phyloP scores from a whole-genome alignment of 495 filamentous ascomycete genomes.

The Lasiosphaeris hirsuta region DNA sequence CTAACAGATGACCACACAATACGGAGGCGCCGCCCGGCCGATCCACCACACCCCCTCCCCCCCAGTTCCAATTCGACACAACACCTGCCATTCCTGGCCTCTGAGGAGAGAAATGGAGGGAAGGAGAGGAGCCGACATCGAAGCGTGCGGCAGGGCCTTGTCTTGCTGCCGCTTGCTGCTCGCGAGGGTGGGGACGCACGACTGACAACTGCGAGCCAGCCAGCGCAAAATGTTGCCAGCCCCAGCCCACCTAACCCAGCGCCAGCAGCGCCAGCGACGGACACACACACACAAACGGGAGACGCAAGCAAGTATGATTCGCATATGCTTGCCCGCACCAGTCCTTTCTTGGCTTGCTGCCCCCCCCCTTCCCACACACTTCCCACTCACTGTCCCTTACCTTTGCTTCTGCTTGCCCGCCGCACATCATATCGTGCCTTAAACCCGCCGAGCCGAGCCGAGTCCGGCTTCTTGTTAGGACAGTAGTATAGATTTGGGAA shows the following conservation, averaged over 20 bases:
- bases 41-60: no score
- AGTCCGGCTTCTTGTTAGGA: neutral
- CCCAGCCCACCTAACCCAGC: constrained; percentile 5
- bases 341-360: neutral
- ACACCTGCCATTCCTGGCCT: constrained; percentile 6
- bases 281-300: constrained; percentile 2
- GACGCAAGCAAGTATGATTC: constrained; percentile 28
- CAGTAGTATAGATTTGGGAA: neutral
- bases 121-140: neutral
- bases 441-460: constrained; percentile 1
- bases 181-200: no score
- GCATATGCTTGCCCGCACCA: constrained; percentile 18
- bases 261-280: constrained; percentile 11
- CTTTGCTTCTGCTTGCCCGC: neutral
- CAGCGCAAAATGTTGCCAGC: no score
- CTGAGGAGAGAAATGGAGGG: neutral
- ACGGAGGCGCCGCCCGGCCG: neutral
- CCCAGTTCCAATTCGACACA: neutral
- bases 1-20: no score
- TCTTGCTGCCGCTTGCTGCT: no score
- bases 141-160: neutral
- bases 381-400: neutral
- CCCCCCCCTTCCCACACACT: neutral
- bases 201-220: no score
- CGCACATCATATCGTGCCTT: neutral